Evolutionary conservation across 73 alveolate genomes (phyloP), one percentile per base, ranked within the genome.

Genomic region (Symbiodinium pilosum): DNA sequence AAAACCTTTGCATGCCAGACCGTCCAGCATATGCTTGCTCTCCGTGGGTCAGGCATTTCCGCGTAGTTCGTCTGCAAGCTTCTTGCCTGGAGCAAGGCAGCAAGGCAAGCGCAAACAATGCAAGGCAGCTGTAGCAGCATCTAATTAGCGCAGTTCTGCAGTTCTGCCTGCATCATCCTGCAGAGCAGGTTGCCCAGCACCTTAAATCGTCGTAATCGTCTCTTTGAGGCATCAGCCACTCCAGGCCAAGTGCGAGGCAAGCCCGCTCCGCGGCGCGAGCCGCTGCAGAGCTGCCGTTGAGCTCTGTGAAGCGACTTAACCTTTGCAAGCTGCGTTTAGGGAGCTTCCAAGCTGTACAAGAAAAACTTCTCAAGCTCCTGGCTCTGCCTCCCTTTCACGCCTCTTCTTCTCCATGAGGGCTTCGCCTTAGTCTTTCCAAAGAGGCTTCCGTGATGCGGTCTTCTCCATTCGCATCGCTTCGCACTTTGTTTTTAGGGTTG

Each of bases 121-220:
- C 30, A 6, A 26, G 9, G 38, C 39, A 64, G 18, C 24, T 64
- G 39, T 64, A 47, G 59, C 21, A 47, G 59, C 14, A 47, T 6
- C 59, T 47, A n/a, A n/a, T n/a, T n/a, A n/a, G n/a, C n/a, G n/a
- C n/a, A n/a, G n/a, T 47, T 47, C 14, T 47, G 59, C 59, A 47
- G 14, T 47, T 6, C 6, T 47, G 54, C 97, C 97, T 91, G 97
- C 97, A 12, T 91, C 89, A 41, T 89, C 95, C 20, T 87, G 97
- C 12, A 91, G 81, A 3, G 97, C 97, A 28, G 97, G 97, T 43
- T 91, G 97, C 28, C 97, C 97, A 42, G 97, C 97, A 91, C 95
- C 95, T 89, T 14, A 36, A 43, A 34, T 4, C n/a, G 32, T 18
- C 32, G 81, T 38, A 28, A 28, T 14, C 14, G n/a, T 16, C 64